Percentiles rank a stretch among this genome's conserved stretches.
Evolutionary conservation across 2,329 filamentous ascomycete genomes (phyloP).

Genomic region (Pezicula rhizophila): DNA sequence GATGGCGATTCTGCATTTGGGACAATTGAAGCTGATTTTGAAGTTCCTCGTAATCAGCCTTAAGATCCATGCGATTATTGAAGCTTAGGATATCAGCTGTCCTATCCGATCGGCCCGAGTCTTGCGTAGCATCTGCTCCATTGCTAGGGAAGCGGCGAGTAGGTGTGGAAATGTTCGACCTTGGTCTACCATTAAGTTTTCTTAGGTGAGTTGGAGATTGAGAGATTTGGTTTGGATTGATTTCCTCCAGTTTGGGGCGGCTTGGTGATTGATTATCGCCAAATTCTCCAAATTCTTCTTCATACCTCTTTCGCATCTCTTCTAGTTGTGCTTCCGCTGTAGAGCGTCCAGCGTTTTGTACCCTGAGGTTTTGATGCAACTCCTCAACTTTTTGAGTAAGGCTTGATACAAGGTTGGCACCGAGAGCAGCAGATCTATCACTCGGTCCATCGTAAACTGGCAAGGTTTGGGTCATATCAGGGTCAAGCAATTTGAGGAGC

Average conservation of each 20-base stretch:
- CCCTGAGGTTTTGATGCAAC: conserved; percentile 78
- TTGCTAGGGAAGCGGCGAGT: conserved; percentile 64
- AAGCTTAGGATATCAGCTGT: conserved; percentile 79
- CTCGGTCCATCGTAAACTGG: conserved; percentile 49
- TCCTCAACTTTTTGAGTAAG: conserved; percentile 82
- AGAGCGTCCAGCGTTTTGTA: conserved; percentile 73
- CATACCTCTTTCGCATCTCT: conserved; percentile 68
- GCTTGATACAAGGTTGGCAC: conserved; percentile 65
- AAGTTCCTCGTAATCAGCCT: conserved; percentile 82
- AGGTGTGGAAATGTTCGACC: conserved; percentile 73
- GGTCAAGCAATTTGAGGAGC: conserved; percentile 82
- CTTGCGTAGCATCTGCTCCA: conserved; percentile 50
- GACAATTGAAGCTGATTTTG: conserved; percentile 91
- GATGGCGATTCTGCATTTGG: conserved; percentile 91
- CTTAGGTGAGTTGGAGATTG: conserved; percentile 69
- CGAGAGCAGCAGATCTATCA: conserved; percentile 51
- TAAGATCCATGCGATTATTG: conserved; percentile 86
- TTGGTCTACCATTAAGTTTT: conserved; percentile 47
- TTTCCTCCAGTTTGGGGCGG: conserved; percentile 77
- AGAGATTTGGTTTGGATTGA: conserved; percentile 75
- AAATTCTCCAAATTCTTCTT: conserved; percentile 63
- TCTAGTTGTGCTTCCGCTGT: conserved; percentile 79
- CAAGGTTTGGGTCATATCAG: conserved; percentile 42
- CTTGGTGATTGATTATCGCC: conserved; percentile 55
- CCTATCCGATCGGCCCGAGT: conserved; percentile 78